Evolutionary conservation across 208 protist genomes (phyloP).

Genomic region (Kentomonas sorsogonicus): DNA sequence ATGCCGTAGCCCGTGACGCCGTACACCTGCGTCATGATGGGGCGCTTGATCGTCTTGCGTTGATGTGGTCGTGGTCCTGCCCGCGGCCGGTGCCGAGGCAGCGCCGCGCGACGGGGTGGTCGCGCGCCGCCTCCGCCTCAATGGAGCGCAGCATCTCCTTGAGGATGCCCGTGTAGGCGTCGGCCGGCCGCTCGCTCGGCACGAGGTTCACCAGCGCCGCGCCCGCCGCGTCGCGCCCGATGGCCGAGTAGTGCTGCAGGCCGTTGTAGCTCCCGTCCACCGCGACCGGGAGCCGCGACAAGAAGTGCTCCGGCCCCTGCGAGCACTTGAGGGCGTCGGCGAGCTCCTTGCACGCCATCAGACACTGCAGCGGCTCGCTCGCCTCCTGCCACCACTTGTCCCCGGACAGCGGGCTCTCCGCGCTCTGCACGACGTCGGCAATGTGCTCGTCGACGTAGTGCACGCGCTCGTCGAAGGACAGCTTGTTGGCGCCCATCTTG

Average conservation of each 20-base stretch:
- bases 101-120: conserved; percentile 79
- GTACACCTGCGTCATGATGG: conserved; percentile 98
- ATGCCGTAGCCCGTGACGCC: conserved; percentile 97
- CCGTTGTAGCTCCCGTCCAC: conserved; percentile 97
- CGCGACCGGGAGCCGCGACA: conserved; percentile 94
- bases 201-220: conserved; percentile 95
- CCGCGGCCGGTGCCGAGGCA: conserved; percentile 79
- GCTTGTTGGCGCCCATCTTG: conserved; percentile 96
- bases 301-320: conserved; percentile 79
- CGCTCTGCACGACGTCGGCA: conserved; percentile 83
- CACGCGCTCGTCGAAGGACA: conserved; percentile 93
- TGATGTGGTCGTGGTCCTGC: conserved; percentile 88
- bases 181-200: conserved; percentile 87
- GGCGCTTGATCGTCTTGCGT: conserved; percentile 98
- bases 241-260: conserved; percentile 98
- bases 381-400: conserved; percentile 94
- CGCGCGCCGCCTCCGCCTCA: conserved; percentile 67
- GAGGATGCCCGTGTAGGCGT: conserved; percentile 96
- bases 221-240: conserved; percentile 95
- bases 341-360: conserved; percentile 95
- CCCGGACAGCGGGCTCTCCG: conserved; percentile 66
- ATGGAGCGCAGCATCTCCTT: conserved; percentile 90
- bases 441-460: conserved; percentile 92
- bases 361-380: conserved; percentile 93
- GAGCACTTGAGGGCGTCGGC: conserved; percentile 87